Base-by-base conservation (phyloP, 192 early-diverging fungal genomes). In the Coemansia sp. region DNA sequence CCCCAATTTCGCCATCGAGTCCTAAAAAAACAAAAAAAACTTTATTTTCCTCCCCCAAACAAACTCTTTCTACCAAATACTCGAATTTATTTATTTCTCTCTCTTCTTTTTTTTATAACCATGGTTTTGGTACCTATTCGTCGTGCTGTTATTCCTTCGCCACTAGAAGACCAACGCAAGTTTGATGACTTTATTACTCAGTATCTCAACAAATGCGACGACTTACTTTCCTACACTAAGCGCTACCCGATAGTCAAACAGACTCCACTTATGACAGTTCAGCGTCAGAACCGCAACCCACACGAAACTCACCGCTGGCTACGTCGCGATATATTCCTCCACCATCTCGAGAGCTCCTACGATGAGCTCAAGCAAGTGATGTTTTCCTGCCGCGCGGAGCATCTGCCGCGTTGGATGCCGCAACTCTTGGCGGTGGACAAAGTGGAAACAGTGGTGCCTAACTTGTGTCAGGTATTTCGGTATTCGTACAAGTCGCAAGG, bases 171-270 rank as follows among this genome's bases (percentile, higher is more conserved):
- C 53, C 24, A 64, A 34, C 41, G 24, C 11, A 40, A 40, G 16
- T 82, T 82, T 16, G 80, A 82, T 31, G 80, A 82, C 1, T 74
- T 82, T 38, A 43, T 68, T 0, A 82, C 80, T 33, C 80, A 82
- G 50, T 82, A 77, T 40, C 68, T 82, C 5, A 76, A 82, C 80
- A 82, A 82, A 69, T 82, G 80, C 72, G 80, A 82, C 62, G 80
- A 82, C 66, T 57, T 82, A 1, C 62, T 82, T 4, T 76, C 80
- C 18, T 82, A 76, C 66, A 82, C 80, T 0, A 53, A 64, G 38
- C 80, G 80, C 22, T 82, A 77, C 63, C 80, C 80, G 2, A 40
- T 64, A 3, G 66, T 74, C 13, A 70, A 74, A 57, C 31, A 74
- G 34, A 60, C 68, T 11, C 29, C 15, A 3, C 12, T 15, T 3